phyloP scores from a whole-genome alignment of 352 stramenopile species.

The Pythium aphanidermatum region DNA sequence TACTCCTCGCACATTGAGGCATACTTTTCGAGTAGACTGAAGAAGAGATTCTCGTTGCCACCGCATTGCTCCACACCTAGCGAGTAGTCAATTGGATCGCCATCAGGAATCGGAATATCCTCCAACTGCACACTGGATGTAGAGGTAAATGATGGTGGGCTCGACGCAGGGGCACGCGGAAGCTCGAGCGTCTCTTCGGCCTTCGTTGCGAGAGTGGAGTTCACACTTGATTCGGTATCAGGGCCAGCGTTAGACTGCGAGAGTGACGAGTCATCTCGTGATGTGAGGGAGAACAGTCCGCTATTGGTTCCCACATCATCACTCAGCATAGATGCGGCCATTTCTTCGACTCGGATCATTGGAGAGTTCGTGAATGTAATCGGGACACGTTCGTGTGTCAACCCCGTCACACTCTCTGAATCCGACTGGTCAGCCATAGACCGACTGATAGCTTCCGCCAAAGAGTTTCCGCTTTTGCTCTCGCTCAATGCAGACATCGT shows the following conservation, averaged over 20 bases:
- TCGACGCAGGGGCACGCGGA: slow-evolving; percentile 24
- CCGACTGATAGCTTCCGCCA: slow-evolving; percentile 15
- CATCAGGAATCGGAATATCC: slow-evolving; percentile 69
- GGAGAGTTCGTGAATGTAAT: slow-evolving; percentile 11
- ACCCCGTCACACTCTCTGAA: slow-evolving; percentile 15
- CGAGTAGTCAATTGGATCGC: slow-evolving; percentile 76
- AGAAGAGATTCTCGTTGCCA: slow-evolving; percentile 75
- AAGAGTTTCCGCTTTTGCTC: slow-evolving; percentile 20
- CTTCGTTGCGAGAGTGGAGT: neutral
- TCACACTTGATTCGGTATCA: neutral
- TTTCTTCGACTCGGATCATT: slow-evolving; percentile 11
- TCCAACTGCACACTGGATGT: slow-evolving; percentile 41
- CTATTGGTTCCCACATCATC: neutral
- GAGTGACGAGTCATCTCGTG: no score
- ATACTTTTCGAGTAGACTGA: slow-evolving; percentile 80
- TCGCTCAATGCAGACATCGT: slow-evolving; percentile 16
- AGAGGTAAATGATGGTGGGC: slow-evolving; percentile 38
- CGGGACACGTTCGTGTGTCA: slow-evolving; percentile 9
- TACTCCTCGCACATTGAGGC: slow-evolving; percentile 62
- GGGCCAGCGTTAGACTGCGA: no score
- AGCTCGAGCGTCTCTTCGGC: slow-evolving; percentile 19
- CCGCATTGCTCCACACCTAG: slow-evolving; percentile 78
- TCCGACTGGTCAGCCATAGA: slow-evolving; percentile 14
- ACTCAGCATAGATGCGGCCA: neutral
- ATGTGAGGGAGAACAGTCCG: no score